These are phyloP conservation scores for Geotrichum cucujoidarum DNA, from an alignment of 1,139 yeast species.

Conservation along the genomic window DNA sequence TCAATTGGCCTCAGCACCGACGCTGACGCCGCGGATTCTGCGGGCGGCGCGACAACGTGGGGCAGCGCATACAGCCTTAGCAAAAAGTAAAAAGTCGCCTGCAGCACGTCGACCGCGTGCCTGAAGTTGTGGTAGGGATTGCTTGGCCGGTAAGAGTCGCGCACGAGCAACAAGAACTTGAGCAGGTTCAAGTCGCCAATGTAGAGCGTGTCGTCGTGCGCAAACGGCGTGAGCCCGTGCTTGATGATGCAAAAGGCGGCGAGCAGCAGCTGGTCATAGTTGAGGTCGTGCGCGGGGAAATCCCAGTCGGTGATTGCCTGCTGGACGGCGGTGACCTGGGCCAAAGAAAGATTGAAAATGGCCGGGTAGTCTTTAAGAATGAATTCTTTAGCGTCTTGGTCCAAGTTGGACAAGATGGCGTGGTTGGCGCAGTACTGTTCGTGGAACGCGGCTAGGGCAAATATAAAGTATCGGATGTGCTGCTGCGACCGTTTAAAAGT, in stretches of 20 bases:
- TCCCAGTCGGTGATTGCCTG: constrained; percentile 33
- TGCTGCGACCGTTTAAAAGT: constrained; percentile 3
- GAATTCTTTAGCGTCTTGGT: not conserved
- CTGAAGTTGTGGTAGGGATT: constrained; percentile 93
- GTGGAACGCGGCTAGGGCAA: constrained; percentile 9
- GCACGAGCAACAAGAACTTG: constrained; percentile 56
- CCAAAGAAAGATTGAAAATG: constrained; percentile 14
- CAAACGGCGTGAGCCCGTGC: constrained; percentile 43
- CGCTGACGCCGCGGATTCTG: not conserved
- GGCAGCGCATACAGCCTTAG: constrained; percentile 48
- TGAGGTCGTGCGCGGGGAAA: constrained; percentile 63
- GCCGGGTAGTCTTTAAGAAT: not conserved
- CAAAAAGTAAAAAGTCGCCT: constrained; percentile 71
- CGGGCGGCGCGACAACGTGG: not conserved
- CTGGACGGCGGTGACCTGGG: constrained; percentile 1
- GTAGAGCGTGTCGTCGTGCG: constrained; percentile 27
- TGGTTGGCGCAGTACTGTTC: not conserved
- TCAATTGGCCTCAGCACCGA: constrained; percentile 41
- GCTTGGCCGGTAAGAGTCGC: constrained; percentile 75
- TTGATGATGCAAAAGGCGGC: constrained; percentile 56
- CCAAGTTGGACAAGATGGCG: not conserved
- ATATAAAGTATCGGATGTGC: constrained; percentile 6
- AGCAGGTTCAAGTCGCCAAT: constrained; percentile 46
- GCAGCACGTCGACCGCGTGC: constrained; percentile 93
- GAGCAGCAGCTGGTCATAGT: constrained; percentile 62